These are phyloP conservation scores for Articulospora tetracladia DNA, from an alignment of 495 filamentous ascomycete genomes.

Conservation along the genomic window DNA sequence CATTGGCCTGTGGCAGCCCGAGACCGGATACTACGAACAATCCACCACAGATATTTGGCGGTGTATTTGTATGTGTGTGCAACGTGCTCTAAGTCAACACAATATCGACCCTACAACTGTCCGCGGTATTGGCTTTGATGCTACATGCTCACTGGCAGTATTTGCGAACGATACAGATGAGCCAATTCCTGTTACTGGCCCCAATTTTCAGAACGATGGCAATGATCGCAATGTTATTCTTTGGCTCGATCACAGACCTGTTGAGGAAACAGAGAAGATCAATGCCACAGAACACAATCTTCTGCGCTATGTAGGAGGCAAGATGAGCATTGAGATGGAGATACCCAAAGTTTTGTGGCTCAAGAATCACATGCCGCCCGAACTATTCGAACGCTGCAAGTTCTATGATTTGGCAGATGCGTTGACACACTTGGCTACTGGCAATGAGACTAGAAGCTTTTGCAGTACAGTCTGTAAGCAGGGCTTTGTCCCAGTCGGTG, in stretches of 20 bases:
- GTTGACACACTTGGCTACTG: constrained; percentile 94
- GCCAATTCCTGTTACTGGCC: constrained; percentile 83
- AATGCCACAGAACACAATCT: constrained; percentile 89
- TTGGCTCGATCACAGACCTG: constrained; percentile 89
- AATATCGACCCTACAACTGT: constrained; percentile 68
- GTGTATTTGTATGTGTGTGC: constrained; percentile 79
- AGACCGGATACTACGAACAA: constrained; percentile 94
- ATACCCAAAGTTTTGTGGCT: constrained; percentile 97
- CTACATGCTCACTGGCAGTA: constrained; percentile 91
- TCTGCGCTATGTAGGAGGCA: constrained; percentile 92
- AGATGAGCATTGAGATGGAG: constrained; percentile 99
- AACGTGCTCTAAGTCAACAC: constrained; percentile 71
- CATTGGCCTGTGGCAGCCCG: constrained; percentile 93
- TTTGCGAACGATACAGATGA: constrained; percentile 86
- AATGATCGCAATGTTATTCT: constrained; percentile 87
- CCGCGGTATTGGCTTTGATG: constrained; percentile 91
- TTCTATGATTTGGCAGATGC: constrained; percentile 94
- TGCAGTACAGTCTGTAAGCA: constrained; percentile 96
- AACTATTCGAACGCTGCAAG: constrained; percentile 85
- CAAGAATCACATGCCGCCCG: constrained; percentile 95
- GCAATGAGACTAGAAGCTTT: constrained; percentile 84
- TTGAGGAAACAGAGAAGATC: constrained; percentile 84
- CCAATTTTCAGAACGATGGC: constrained; percentile 71
- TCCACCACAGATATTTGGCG: constrained; percentile 95
- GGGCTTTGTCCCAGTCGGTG: constrained; percentile 89